Conservation (phyloP, 352 stramenopile species). For the Phytopythium litorale region DNA sequence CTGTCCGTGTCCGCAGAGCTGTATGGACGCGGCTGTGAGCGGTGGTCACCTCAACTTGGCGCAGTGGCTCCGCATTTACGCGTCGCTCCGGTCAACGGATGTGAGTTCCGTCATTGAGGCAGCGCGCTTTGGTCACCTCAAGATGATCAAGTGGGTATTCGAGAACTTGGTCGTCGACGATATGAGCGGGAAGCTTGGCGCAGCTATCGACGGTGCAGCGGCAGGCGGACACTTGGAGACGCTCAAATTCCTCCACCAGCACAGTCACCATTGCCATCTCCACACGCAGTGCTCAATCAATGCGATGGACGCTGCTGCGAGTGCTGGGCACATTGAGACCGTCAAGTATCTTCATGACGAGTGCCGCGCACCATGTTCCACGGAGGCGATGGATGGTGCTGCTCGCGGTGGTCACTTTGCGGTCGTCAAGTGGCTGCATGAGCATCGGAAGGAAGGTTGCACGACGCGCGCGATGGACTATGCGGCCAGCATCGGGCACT, state of each 20-base stretch:
- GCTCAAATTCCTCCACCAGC: constrained; percentile 25
- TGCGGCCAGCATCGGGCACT: constrained; percentile 22
- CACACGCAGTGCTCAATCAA: constrained; percentile 20
- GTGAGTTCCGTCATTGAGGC: constrained; percentile 21
- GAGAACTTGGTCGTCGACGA: constrained; percentile 7
- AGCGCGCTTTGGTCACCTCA: constrained; percentile 16
- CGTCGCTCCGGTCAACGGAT: constrained; percentile 14
- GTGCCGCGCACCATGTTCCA: constrained; percentile 24
- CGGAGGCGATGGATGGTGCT: constrained; percentile 31
- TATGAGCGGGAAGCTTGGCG: constrained; percentile 5
- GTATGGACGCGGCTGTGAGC: constrained; percentile 20
- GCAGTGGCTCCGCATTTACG: constrained; percentile 22
- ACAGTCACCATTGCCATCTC: constrained; percentile 6
- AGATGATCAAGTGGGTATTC: constrained; percentile 17
- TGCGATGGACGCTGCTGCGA: constrained; percentile 28
- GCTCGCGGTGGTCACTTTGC: constrained; percentile 19
- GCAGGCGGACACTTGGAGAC: constrained; percentile 23
- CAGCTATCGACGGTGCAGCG: constrained; percentile 23
- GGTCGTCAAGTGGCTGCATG: constrained; percentile 29
- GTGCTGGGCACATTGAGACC: constrained; percentile 23
- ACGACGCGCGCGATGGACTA: constrained; percentile 28
- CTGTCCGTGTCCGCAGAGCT: constrained; percentile 4
- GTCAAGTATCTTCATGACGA: constrained; percentile 26
- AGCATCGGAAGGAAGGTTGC: constrained; percentile 25
- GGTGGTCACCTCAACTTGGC: constrained; percentile 26